Conservation (phyloP, 169 alveolate species). For the Plasmodium vivax region DNA sequence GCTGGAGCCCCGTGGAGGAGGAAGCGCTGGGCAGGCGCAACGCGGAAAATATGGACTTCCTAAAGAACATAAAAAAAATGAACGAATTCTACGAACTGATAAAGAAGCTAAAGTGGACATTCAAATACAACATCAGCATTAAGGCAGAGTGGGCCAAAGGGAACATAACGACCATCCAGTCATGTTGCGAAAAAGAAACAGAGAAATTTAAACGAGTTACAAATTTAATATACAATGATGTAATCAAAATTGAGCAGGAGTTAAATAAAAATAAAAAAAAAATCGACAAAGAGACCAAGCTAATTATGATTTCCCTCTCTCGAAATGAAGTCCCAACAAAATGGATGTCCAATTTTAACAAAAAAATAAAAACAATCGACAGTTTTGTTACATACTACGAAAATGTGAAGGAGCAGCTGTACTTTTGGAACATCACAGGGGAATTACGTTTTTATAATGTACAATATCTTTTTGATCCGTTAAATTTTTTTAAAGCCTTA, state of each 20-base stretch:
- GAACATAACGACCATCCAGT: constrained; percentile 40
- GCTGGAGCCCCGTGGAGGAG: neutral
- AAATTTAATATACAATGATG: constrained; percentile 24
- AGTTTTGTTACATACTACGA: constrained; percentile 51
- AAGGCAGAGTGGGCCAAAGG: constrained; percentile 55
- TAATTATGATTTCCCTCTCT: constrained; percentile 38
- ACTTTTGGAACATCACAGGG: constrained; percentile 73
- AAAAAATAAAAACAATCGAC: constrained; percentile 38
- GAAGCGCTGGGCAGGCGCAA: neutral
- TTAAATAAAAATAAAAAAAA: constrained; percentile 58
- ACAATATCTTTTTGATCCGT: constrained; percentile 54
- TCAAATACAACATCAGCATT: constrained; percentile 24
- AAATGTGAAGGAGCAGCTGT: constrained; percentile 58
- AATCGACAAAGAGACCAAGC: constrained; percentile 14
- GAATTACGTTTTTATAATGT: constrained; percentile 52
- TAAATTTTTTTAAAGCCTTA: constrained; percentile 33
- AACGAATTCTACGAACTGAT: constrained; percentile 60
- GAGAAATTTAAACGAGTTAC: constrained; percentile 41
- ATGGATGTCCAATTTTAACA: constrained; percentile 49
- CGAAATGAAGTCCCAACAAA: constrained; percentile 31
- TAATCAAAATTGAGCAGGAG: constrained; percentile 47
- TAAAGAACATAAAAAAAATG: constrained; percentile 55
- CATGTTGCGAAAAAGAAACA: constrained; percentile 53
- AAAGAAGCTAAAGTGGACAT: constrained; percentile 36
- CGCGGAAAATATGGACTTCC: constrained; percentile 10